phyloP scores from a whole-genome alignment of 2,329 filamentous ascomycete genomes.

The Shiraia bambusicola region DNA sequence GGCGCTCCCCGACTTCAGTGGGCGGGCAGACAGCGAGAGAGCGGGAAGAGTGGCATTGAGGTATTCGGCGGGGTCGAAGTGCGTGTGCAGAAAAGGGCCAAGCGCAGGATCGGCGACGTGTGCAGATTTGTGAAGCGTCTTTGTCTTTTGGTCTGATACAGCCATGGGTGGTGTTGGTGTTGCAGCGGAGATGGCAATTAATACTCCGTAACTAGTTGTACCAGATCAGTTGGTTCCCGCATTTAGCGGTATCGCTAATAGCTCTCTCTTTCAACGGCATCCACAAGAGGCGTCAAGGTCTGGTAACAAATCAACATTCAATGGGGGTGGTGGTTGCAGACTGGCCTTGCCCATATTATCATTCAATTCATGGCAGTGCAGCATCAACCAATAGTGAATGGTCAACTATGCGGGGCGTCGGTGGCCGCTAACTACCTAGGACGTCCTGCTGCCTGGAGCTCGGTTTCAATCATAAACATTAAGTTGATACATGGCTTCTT shows the following conservation, averaged over 20 bases:
- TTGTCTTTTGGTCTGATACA: conserved; percentile 22
- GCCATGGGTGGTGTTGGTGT: conserved; percentile 30
- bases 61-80: conserved; percentile 82
- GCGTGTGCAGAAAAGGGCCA: conserved; percentile 70
- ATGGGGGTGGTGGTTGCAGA: not conserved
- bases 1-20: conserved; percentile 41
- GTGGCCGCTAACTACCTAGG: conserved; percentile 6
- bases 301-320: no score
- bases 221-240: conserved; percentile 13
- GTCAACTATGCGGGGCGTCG: conserved; percentile 6
- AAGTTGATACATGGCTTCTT: not conserved
- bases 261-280: no score
- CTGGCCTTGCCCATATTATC: not conserved
- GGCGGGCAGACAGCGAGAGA: conserved; percentile 55
- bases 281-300: no score
- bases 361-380: not conserved
- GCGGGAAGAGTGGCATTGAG: conserved; percentile 78
- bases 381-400: not conserved
- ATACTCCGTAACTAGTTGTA: no score
- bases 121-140: conserved; percentile 32
- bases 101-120: conserved; percentile 73
- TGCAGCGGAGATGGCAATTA: conserved; percentile 10
- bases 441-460: conserved; percentile 19
- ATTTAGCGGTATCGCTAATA: no score
- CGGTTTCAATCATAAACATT: conserved; percentile 1